These are phyloP conservation scores for Aspergillus luchuensis DNA, from an alignment of 2,329 filamentous ascomycete species.

Conservation along the genomic window DNA sequence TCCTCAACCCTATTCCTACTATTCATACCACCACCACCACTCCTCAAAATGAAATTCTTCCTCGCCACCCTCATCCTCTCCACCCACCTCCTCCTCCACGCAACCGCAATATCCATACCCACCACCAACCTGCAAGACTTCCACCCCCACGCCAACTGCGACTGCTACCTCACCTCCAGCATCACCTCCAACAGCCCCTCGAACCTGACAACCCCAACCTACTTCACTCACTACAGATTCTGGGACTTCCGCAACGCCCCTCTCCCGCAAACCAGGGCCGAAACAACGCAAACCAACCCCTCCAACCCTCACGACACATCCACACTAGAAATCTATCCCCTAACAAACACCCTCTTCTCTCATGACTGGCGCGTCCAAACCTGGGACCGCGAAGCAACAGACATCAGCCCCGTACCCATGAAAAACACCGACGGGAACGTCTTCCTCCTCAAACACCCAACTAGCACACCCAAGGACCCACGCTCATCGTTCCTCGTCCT, in stretches of 20 bases:
- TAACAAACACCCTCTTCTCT: slow-evolving; percentile 37
- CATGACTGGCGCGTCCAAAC: slow-evolving; percentile 47
- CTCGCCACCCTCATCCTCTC: slow-evolving; percentile 2
- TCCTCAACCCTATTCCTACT: not conserved
- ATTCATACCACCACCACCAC: not conserved
- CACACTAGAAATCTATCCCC: slow-evolving; percentile 23
- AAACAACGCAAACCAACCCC: not conserved
- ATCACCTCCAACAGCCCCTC: slow-evolving; percentile 48
- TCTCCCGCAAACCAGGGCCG: slow-evolving; percentile 16
- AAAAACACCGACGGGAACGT: slow-evolving; percentile 51
- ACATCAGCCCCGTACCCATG: slow-evolving; percentile 45
- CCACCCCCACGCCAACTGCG: slow-evolving; percentile 33
- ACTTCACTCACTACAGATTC: slow-evolving; percentile 55
- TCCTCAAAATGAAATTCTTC: slow-evolving; percentile 4
- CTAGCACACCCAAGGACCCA: slow-evolving; percentile 19
- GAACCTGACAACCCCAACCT: slow-evolving; percentile 41
- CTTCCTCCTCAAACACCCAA: slow-evolving; percentile 42
- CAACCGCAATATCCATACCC: slow-evolving; percentile 1
- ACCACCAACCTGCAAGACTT: slow-evolving; percentile 6
- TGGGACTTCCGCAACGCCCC: slow-evolving; percentile 54
- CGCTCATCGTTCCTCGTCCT: slow-evolving; percentile 45
- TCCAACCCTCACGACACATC: not conserved
- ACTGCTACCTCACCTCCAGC: slow-evolving; percentile 51
- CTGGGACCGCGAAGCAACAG: slow-evolving; percentile 47
- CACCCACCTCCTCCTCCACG: not conserved